A percentile compares a stretch with the other conserved stretches of the same genome.
phyloP scores from a whole-genome alignment of 176 grass and related monocot genomes.

The Elymus sibiricus region DNA sequence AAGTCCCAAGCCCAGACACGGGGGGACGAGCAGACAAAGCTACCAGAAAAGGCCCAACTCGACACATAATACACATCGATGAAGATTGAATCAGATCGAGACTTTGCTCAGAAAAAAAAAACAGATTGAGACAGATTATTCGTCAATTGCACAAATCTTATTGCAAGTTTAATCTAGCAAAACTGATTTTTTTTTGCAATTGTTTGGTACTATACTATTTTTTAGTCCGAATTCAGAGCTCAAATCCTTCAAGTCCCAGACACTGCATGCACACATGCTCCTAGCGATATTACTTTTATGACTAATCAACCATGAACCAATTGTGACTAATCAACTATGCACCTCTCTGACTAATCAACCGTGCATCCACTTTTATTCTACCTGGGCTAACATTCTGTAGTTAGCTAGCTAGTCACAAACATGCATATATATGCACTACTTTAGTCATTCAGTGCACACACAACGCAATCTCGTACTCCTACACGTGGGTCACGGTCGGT shows the following conservation, averaged over 20 bases:
- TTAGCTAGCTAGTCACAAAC: neutral
- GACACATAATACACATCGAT: too few species aligned
- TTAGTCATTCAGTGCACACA: neutral
- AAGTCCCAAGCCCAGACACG: too few species aligned
- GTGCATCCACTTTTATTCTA: neutral
- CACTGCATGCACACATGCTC: too few species aligned
- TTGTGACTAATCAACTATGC: neutral
- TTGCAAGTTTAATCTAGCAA: too few species aligned
- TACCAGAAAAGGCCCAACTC: too few species aligned
- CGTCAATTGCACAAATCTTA: too few species aligned
- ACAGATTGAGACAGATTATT: too few species aligned
- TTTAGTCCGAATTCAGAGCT: conserved; percentile 23
- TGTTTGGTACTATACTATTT: conserved; percentile 5
- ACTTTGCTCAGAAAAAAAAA: too few species aligned
- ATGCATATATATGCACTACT: neutral
- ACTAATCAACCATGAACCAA: too few species aligned
- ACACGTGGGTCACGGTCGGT: neutral
- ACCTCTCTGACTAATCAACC: neutral
- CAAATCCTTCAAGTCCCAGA: conserved; percentile 43
- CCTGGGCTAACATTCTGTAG: conserved; percentile 3
- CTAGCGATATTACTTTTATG: too few species aligned
- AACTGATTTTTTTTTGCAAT: conserved; percentile 21
- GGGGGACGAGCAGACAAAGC: too few species aligned
- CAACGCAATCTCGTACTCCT: conserved; percentile 15
- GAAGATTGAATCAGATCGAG: too few species aligned